Conservation (phyloP, 2,329 filamentous ascomycete genomes). For the Trichoderma arundinaceum region DNA sequence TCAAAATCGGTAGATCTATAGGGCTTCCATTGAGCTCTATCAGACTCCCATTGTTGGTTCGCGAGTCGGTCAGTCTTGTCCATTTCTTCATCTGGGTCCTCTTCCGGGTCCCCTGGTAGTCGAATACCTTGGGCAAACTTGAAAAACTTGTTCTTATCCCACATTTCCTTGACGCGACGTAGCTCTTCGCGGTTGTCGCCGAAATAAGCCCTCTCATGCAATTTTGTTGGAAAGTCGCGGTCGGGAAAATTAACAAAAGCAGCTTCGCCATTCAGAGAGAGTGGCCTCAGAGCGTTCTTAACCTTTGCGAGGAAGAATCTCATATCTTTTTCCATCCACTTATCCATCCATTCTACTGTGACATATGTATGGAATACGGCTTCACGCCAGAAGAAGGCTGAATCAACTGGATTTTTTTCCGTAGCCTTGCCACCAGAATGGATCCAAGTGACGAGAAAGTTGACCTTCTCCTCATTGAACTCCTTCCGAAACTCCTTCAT, state of each 20-base stretch:
- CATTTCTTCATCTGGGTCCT: neutral
- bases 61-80: conserved; percentile 8
- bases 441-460: conserved; percentile 18
- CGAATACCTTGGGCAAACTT: conserved; percentile 3
- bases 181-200: neutral
- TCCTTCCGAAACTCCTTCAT: neutral
- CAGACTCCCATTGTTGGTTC: neutral
- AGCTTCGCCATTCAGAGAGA: conserved; percentile 1
- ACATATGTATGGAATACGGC: conserved; percentile 5
- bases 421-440: conserved; percentile 10
- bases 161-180: neutral
- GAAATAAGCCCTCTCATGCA: conserved; percentile 1
- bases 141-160: conserved; percentile 10
- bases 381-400: conserved; percentile 9
- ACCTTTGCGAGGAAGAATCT: conserved; percentile 8
- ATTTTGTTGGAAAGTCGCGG: conserved; percentile 1
- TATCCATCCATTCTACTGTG: conserved; percentile 8
- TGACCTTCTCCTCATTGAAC: neutral
- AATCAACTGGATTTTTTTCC: conserved; percentile 1
- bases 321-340: conserved; percentile 19
- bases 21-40: conserved; percentile 1
- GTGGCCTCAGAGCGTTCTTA: conserved; percentile 3
- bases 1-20: neutral
- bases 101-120: neutral
- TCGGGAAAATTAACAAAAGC: conserved; percentile 10